These are phyloP conservation scores for Prinsepia uniflora DNA, from an alignment of 306 rosid genomes.

Conservation along the genomic window DNA sequence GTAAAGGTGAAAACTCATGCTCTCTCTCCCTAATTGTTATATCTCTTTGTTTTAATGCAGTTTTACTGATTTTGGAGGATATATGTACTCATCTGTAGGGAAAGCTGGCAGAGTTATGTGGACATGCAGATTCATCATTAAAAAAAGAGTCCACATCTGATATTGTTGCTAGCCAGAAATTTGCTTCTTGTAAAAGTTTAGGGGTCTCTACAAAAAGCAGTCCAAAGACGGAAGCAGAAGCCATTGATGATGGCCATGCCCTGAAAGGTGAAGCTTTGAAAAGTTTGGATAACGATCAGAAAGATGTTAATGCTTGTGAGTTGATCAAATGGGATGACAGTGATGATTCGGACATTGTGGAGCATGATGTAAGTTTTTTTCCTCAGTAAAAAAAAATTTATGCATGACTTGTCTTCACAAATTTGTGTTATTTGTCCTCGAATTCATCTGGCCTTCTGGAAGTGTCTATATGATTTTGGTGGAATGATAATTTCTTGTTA, in stretches of 20 bases:
- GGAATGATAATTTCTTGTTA: slow-evolving; percentile 1
- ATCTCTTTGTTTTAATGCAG: slow-evolving; percentile 6
- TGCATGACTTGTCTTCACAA: background rate
- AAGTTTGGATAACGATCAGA: slow-evolving; percentile 34
- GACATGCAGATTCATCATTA: slow-evolving; percentile 19
- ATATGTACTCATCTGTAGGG: slow-evolving; percentile 23
- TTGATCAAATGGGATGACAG: slow-evolving; percentile 53
- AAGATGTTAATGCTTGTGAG: slow-evolving; percentile 39
- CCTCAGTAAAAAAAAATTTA: background rate
- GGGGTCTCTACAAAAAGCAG: slow-evolving; percentile 27
- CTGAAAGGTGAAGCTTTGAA: slow-evolving; percentile 34
- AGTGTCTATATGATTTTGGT: background rate
- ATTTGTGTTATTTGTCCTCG: background rate
- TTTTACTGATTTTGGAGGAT: slow-evolving; percentile 20
- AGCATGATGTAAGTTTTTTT: slow-evolving; percentile 75
- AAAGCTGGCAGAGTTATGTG: slow-evolving; percentile 25
- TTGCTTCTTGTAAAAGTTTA: slow-evolving; percentile 25
- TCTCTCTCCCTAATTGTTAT: slow-evolving; percentile 21
- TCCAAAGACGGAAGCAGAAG: slow-evolving; percentile 46
- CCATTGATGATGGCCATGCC: slow-evolving; percentile 32
- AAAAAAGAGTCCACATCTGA: slow-evolving; percentile 26
- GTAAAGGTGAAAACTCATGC: slow-evolving; percentile 30
- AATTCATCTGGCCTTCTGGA: background rate
- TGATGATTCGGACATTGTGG: slow-evolving; percentile 81
- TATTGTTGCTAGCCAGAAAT: slow-evolving; percentile 37